Evolutionary conservation across 148 eudicot genomes (phyloP), one percentile per base, ranked within the genome.

Genomic region (Drosera capensis): DNA sequence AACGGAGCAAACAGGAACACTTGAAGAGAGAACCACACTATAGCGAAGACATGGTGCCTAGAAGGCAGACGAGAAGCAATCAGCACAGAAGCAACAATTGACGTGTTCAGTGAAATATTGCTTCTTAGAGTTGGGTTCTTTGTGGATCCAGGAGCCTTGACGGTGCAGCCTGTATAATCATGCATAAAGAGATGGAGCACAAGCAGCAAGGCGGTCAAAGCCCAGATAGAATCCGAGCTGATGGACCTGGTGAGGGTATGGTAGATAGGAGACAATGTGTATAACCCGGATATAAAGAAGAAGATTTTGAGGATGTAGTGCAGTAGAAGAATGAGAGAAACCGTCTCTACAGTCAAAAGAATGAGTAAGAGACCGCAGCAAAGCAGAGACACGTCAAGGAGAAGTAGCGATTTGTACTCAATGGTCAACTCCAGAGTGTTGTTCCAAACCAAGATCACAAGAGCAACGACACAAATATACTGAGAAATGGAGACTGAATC

Each of bases 21-120:
- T 56, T 79, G 78, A 73, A 87, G 68, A 18, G 96, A 87, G 61
- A 87, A 87, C 29, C 77, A 56, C 57, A 84, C 69, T 47, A 90
- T 51, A 46, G 87, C 87, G 23, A 90, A 90, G 23, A 90, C 97
- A 57, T 72, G 83, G 56, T 80, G 75, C 72, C 95, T 77, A 0
- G 93, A 80, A 1, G 92, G 97, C 31, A 90, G 93, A 43, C 86
- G 86, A 44, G 97, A 90, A 60, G 97, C 92, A 63, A 90, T 75
- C 67, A 90, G 59, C 28, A 90, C 87, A 7, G 97, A 90, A 59
- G 97, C 97, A 42, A 90, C 73, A 26, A 90, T 80, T n/a, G 94
- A 87, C 52, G 83, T 79, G 60, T 82, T 87, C 16, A 83, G 59
- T 11, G 96, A 77, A 25, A 90, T 70, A 55, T 85, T 90, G 66